phyloP scores from a whole-genome alignment of 2,329 filamentous ascomycete genomes.

The Scedosporium apiospermum region DNA sequence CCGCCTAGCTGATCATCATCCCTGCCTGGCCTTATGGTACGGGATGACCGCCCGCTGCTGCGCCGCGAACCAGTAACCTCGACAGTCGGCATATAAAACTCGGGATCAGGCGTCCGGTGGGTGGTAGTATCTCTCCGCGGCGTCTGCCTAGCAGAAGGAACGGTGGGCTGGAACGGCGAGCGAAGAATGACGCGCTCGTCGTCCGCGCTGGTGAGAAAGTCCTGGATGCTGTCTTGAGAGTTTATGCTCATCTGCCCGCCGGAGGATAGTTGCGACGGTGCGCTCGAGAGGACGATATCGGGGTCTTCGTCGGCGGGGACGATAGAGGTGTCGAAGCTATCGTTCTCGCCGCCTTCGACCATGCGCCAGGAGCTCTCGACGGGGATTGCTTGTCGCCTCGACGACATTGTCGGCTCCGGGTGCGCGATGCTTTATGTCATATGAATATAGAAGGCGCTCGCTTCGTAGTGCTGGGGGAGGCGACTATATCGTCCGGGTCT shows the following conservation, averaged over 20 bases:
- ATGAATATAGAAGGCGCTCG: background rate
- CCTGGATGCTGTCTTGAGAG: slow-evolving; percentile 47
- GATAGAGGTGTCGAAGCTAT: slow-evolving; percentile 49
- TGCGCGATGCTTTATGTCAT: background rate
- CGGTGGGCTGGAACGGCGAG: slow-evolving; percentile 44
- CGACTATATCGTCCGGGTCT: background rate
- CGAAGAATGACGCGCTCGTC: slow-evolving; percentile 46
- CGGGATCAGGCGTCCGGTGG: slow-evolving; percentile 35
- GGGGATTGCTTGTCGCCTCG: slow-evolving; percentile 11
- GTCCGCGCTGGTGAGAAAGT: slow-evolving; percentile 42
- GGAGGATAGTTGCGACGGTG: slow-evolving; percentile 38
- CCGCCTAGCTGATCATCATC: slow-evolving; percentile 14
- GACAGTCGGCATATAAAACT: slow-evolving; percentile 44
- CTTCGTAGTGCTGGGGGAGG: background rate
- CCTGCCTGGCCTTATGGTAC: slow-evolving; percentile 20
- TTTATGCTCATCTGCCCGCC: slow-evolving; percentile 29
- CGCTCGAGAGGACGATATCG: slow-evolving; percentile 27
- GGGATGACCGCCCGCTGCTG: slow-evolving; percentile 23
- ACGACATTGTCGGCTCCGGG: background rate
- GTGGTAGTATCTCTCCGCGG: slow-evolving; percentile 11
- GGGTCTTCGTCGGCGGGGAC: slow-evolving; percentile 29
- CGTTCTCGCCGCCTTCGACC: slow-evolving; percentile 49
- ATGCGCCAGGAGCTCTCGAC: slow-evolving; percentile 50
- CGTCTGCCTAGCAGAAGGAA: slow-evolving; percentile 24
- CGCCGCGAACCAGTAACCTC: slow-evolving; percentile 28